Conservation (phyloP, 1,284 basidiomycete genomes). For the Ceratobasidium sp. region DNA sequence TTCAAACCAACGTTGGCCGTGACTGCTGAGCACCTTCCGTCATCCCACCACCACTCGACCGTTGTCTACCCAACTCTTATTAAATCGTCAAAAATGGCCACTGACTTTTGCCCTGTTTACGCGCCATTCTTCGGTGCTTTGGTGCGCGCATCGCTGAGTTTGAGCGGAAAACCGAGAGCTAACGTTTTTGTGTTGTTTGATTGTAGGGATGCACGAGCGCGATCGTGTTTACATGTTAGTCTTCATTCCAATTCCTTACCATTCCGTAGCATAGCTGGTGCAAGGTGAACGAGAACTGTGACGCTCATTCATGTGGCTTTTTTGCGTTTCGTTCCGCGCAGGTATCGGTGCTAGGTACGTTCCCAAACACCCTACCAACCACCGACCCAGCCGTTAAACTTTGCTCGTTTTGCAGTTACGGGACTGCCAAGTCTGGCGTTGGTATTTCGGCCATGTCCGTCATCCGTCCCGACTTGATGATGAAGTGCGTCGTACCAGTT, state of each 20-base stretch:
- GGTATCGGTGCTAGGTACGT: constrained; percentile 75
- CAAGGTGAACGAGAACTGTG: not conserved
- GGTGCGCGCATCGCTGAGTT: constrained; percentile 61
- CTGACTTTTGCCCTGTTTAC: constrained; percentile 90
- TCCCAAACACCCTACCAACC: constrained; percentile 9
- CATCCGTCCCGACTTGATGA: constrained; percentile 91
- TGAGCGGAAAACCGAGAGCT: constrained; percentile 1
- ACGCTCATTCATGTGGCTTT: constrained; percentile 16
- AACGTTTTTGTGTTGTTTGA: constrained; percentile 21
- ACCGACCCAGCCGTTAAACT: constrained; percentile 4
- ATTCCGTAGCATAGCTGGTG: not conserved
- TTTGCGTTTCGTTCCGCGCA: constrained; percentile 48
- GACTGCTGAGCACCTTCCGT: constrained; percentile 29
- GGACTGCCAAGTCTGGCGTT: constrained; percentile 98
- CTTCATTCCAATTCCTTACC: not conserved
- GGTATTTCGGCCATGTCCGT: constrained; percentile 99
- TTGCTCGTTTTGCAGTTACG: constrained; percentile 59
- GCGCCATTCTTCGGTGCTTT: constrained; percentile 97
- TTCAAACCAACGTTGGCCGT: constrained; percentile 26
- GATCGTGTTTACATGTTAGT: constrained; percentile 96
- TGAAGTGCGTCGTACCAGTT: constrained; percentile 95
- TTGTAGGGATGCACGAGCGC: constrained; percentile 90
- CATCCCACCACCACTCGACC: constrained; percentile 27
- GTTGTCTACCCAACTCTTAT: constrained; percentile 17
- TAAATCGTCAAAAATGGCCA: constrained; percentile 59